Percentiles rank a stretch among this genome's conserved stretches.
phyloP scores from a whole-genome alignment of 176 grass and related monocot species.

The Rhynchospora pubera region DNA sequence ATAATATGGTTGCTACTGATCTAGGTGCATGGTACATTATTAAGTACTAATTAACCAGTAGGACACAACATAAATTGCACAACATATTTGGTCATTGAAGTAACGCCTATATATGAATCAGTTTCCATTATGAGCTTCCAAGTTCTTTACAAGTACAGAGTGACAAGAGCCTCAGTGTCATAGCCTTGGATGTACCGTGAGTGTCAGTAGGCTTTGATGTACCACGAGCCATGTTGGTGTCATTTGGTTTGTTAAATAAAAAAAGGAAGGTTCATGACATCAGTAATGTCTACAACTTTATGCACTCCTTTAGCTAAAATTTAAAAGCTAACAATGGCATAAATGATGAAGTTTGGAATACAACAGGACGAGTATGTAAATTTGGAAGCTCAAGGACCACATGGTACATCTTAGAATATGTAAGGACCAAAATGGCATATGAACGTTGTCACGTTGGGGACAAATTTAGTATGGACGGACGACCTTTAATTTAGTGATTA shows the following conservation, averaged over 20 bases:
- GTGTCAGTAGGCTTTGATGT: background rate
- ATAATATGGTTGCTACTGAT: background rate
- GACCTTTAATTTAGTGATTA: background rate
- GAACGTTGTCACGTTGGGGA: background rate
- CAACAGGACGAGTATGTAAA: background rate
- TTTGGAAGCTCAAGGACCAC: background rate
- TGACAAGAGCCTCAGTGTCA: too few species aligned
- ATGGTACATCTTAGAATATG: background rate
- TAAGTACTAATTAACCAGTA: too few species aligned
- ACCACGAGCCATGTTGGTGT: background rate
- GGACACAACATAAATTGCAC: background rate
- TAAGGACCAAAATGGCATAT: background rate
- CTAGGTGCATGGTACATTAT: background rate
- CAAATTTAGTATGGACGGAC: background rate
- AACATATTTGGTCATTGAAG: background rate
- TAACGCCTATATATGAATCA: background rate
- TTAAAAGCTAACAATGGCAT: background rate
- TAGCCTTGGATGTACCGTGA: too few species aligned
- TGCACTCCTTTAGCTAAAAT: background rate
- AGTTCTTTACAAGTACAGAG: background rate
- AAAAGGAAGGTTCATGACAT: background rate
- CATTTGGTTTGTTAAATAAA: background rate
- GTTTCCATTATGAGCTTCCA: background rate
- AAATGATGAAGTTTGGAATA: background rate
- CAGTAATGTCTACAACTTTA: background rate